Percentiles rank a stretch among this genome's conserved stretches.
phyloP scores from a whole-genome alignment of 2,329 filamentous ascomycete genomes.

The Botryotinia globosa region DNA sequence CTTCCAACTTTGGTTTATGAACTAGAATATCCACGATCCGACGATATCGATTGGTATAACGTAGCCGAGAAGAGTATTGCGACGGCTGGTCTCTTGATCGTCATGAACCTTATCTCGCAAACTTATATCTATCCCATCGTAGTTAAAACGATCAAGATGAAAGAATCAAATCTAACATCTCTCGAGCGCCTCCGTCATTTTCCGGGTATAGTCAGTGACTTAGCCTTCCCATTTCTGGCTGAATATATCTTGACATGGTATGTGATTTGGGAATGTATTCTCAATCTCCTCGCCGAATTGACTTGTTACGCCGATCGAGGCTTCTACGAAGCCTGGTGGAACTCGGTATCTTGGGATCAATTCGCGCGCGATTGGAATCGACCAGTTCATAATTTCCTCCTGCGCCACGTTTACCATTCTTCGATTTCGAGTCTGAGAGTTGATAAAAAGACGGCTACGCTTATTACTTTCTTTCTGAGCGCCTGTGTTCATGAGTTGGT shows the following conservation, averaged over 20 bases:
- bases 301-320: conserved; percentile 74
- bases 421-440: conserved; percentile 72
- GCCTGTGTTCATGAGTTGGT: conserved; percentile 30
- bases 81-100: conserved; percentile 68
- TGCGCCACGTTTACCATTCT: conserved; percentile 76
- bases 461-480: conserved; percentile 40
- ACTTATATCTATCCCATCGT: conserved; percentile 76
- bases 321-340: conserved; percentile 68
- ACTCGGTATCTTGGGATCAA: conserved; percentile 66
- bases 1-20: conserved; percentile 79
- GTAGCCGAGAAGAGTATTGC: conserved; percentile 69
- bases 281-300: conserved; percentile 74
- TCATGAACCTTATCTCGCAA: conserved; percentile 78
- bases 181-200: conserved; percentile 62
- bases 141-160: conserved; percentile 63
- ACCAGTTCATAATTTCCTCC: conserved; percentile 73
- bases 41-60: conserved; percentile 70
- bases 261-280: conserved; percentile 73
- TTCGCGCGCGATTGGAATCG: conserved; percentile 79
- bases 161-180: conserved; percentile 61
- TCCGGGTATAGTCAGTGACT: conserved; percentile 70
- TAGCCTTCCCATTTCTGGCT: conserved; percentile 76
- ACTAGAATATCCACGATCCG: conserved; percentile 70
- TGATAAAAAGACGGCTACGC: conserved; percentile 66
- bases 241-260: conserved; percentile 74